Conservation (phyloP, 108 stramenopile species). For the Phaeodactylum tricornutum region DNA sequence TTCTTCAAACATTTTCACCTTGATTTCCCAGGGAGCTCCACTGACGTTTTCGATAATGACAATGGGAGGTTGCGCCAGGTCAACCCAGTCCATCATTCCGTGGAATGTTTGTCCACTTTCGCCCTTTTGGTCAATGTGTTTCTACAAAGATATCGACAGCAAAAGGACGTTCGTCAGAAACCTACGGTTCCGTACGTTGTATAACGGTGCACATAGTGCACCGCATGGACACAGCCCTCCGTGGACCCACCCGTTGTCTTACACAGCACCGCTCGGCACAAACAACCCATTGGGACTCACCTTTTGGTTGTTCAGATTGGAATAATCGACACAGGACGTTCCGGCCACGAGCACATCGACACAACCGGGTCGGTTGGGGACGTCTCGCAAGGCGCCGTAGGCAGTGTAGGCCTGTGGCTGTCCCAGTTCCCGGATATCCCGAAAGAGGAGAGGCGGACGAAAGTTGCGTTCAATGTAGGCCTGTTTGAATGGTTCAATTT, state of each 20-base stretch:
- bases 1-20: constrained; percentile 14
- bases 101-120: constrained; percentile 44
- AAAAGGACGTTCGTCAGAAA: neutral
- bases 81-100: constrained; percentile 28
- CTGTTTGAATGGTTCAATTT: constrained; percentile 60
- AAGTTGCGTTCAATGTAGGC: constrained; percentile 53
- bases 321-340: constrained; percentile 49
- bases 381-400: constrained; percentile 18
- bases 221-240: too few relatives aligned
- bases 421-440: constrained; percentile 34
- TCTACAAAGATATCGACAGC: too few relatives aligned
- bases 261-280: too few relatives aligned
- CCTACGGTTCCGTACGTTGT: neutral
- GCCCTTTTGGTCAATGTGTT: constrained; percentile 46
- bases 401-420: constrained; percentile 13
- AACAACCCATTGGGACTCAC: too few relatives aligned
- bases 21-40: constrained; percentile 33
- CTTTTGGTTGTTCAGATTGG: constrained; percentile 18
- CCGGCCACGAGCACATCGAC: constrained; percentile 50
- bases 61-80: constrained; percentile 34
- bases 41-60: constrained; percentile 47
- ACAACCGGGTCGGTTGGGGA: constrained; percentile 15
- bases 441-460: constrained; percentile 31
- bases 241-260: too few relatives aligned
- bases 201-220: too few relatives aligned